Conservation (phyloP, 2,329 filamentous ascomycete species). For the Alternaria sp. region DNA sequence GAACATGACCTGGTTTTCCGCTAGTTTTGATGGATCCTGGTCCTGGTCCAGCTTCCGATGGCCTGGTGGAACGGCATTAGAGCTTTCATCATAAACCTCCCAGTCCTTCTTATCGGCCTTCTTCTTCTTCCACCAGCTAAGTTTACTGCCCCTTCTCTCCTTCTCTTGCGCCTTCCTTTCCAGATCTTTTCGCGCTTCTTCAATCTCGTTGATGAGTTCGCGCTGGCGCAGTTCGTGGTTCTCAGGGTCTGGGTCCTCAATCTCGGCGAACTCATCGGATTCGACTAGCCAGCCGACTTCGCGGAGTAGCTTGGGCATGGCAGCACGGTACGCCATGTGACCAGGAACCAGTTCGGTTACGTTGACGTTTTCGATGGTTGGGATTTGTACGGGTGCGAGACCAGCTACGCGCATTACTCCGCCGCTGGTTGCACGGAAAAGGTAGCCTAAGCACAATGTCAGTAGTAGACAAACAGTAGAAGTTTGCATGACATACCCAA, state of each 20-base stretch:
- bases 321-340: constrained; percentile 94
- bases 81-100: constrained; percentile 85
- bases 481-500: constrained; percentile 62
- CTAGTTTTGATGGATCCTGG: constrained; percentile 59
- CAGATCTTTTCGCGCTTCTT: constrained; percentile 87
- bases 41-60: constrained; percentile 44
- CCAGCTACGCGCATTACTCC: constrained; percentile 90
- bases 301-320: constrained; percentile 87
- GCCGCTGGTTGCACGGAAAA: constrained; percentile 92
- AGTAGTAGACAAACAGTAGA: constrained; percentile 10
- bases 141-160: constrained; percentile 67
- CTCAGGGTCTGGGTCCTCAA: constrained; percentile 96
- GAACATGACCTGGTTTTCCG: constrained; percentile 76
- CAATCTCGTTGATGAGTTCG: constrained; percentile 95
- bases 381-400: constrained; percentile 79
- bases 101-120: constrained; percentile 86
- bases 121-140: constrained; percentile 80
- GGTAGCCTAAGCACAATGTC: constrained; percentile 65
- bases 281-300: constrained; percentile 92
- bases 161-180: constrained; percentile 71
- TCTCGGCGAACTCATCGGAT: constrained; percentile 93
- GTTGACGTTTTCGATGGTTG: constrained; percentile 86
- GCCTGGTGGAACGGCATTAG: constrained; percentile 13
- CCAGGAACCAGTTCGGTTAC: constrained; percentile 85
- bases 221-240: constrained; percentile 87